Conservation (phyloP, 805 yeast genomes). For the Ogataea polymorpha region DNA sequence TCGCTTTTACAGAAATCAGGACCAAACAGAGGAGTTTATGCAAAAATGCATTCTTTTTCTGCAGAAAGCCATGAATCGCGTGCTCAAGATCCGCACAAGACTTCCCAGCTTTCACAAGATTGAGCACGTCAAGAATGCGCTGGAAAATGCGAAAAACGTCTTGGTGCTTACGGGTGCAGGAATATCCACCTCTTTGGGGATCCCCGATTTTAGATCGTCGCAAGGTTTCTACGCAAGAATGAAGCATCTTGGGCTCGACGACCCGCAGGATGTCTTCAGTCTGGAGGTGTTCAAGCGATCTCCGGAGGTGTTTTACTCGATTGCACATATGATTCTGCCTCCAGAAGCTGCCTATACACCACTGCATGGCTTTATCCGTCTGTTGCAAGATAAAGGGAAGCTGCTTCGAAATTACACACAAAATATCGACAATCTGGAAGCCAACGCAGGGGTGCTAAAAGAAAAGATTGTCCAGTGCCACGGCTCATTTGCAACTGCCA, state of each 20-base stretch:
- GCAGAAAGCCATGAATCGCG: conserved; percentile 64
- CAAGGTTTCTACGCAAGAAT: conserved; percentile 77
- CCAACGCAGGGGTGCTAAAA: conserved; percentile 66
- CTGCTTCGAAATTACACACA: conserved; percentile 84
- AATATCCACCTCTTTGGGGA: conserved; percentile 83
- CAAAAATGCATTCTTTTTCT: conserved; percentile 44
- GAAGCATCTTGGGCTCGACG: conserved; percentile 64
- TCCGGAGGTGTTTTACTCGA: conserved; percentile 79
- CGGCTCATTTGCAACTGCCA: conserved; percentile 87
- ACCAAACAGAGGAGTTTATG: conserved; percentile 16
- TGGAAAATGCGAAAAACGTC: conserved; percentile 56
- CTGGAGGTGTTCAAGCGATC: conserved; percentile 65
- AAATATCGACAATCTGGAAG: conserved; percentile 84
- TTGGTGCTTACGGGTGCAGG: conserved; percentile 91
- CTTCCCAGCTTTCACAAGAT: conserved; percentile 52
- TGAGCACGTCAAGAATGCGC: conserved; percentile 52
- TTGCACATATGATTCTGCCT: conserved; percentile 82
- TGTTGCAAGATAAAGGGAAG: conserved; percentile 73
- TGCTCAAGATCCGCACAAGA: conserved; percentile 52
- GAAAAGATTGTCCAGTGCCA: conserved; percentile 84
- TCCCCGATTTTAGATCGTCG: conserved; percentile 90
- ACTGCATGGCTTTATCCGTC: conserved; percentile 72
- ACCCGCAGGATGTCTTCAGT: conserved; percentile 90
- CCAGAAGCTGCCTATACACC: conserved; percentile 67
- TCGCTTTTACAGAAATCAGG: conserved; percentile 11